phyloP scores from a whole-genome alignment of 352 stramenopile genomes.

The Plasmopara muralis region DNA sequence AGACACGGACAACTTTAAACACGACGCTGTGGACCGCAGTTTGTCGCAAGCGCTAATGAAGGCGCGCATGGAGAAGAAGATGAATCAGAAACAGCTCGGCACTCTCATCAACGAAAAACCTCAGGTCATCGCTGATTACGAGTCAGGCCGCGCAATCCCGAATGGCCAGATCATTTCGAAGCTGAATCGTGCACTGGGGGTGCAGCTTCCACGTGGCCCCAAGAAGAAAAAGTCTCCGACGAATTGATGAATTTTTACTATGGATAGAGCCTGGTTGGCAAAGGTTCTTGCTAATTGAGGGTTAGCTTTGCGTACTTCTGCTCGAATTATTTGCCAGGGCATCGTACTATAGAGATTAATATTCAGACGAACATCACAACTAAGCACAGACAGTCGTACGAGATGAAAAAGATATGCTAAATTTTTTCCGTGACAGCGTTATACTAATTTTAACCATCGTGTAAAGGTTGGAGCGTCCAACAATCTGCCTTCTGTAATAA shows the following conservation, averaged over 20 bases:
- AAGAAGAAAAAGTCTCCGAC: slow-evolving; percentile 57
- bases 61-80: slow-evolving; percentile 95
- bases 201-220: slow-evolving; percentile 69
- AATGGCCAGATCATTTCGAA: slow-evolving; percentile 97
- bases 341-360: no score
- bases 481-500: no score
- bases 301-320: no score
- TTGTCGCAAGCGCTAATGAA: slow-evolving; percentile 92
- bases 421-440: no score
- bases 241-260: slow-evolving; percentile 19
- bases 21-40: slow-evolving; percentile 76
- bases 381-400: no score
- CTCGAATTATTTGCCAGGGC: no score
- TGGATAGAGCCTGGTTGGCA: slow-evolving; percentile 10
- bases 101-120: slow-evolving; percentile 95
- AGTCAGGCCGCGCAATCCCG: slow-evolving; percentile 95
- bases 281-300: slow-evolving; percentile 1
- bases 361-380: no score
- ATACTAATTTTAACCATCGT: no score
- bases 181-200: slow-evolving; percentile 92
- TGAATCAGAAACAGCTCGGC: slow-evolving; percentile 97
- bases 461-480: no score
- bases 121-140: slow-evolving; percentile 96
- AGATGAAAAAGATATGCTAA: no score
- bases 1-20: slow-evolving; percentile 87